Evolutionary conservation across 164 flowering plant species (phyloP).

Genomic region (Buxus sempervirens): DNA sequence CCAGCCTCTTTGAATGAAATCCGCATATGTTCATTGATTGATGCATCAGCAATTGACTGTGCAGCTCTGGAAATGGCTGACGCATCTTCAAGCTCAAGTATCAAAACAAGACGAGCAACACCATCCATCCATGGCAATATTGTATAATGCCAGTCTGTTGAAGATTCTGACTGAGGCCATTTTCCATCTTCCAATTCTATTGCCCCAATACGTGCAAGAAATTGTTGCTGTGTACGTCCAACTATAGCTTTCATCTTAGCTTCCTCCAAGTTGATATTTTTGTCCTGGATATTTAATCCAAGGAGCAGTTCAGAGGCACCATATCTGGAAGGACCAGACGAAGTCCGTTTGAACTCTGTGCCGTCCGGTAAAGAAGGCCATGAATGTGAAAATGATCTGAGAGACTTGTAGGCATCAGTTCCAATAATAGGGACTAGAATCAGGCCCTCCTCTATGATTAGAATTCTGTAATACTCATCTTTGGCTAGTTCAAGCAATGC

Average conservation of each 20-base stretch:
- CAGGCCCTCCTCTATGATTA: slow-evolving; percentile 80
- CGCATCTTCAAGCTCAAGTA: slow-evolving; percentile 77
- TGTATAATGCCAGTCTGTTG: slow-evolving; percentile 32
- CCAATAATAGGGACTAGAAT: slow-evolving; percentile 77
- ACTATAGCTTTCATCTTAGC: slow-evolving; percentile 65
- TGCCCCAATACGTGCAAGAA: slow-evolving; percentile 85
- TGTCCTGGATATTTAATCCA: slow-evolving; percentile 56
- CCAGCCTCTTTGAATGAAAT: slow-evolving; percentile 81
- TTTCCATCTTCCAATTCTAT: slow-evolving; percentile 61
- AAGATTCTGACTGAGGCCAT: slow-evolving; percentile 23
- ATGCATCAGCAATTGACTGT: slow-evolving; percentile 67
- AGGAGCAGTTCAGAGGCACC: slow-evolving; percentile 83
- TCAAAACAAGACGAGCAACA: slow-evolving; percentile 80
- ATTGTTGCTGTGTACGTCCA: slow-evolving; percentile 70
- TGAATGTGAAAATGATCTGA: slow-evolving; percentile 51
- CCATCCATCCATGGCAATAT: slow-evolving; percentile 84
- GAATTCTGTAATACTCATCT: slow-evolving; percentile 69
- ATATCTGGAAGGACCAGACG: slow-evolving; percentile 54
- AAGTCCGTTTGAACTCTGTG: slow-evolving; percentile 47
- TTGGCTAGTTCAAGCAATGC: slow-evolving; percentile 66
- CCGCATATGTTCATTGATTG: slow-evolving; percentile 74
- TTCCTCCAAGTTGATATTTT: slow-evolving; percentile 50
- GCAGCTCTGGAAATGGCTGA: slow-evolving; percentile 70
- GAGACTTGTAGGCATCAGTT: slow-evolving; percentile 65
- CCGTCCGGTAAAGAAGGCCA: slow-evolving; percentile 95